Evolutionary conservation across 805 yeast genomes (phyloP), one percentile per base, ranked within the genome.

Genomic region (Tetrapisispora pingtungensis): DNA sequence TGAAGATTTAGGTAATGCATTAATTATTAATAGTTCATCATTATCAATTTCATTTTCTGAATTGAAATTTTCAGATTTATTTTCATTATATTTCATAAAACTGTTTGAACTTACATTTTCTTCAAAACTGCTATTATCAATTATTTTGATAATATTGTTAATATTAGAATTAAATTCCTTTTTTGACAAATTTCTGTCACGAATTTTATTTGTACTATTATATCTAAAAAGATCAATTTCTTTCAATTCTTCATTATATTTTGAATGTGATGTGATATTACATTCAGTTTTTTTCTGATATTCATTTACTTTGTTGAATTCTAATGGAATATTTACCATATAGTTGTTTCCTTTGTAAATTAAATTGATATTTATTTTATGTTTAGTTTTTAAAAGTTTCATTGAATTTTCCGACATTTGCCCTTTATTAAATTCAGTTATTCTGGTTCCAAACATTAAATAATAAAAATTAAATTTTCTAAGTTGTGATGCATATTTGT

Each of bases 391-490:
- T 18, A 37, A 17, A 4, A 37, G 33, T 19, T 37, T 37, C 13
- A 37, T 3, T 5, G 14, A 7, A 27, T 36, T 13, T 3, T 36
- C 15, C 4, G 32, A 8, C 15, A 26, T 3, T 6, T 7, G 3
- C 4, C 3, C 12, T 5, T 26, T 17, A 27, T 17, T 14, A 27
- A 28, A 27, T 10, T 17, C 7, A 5, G 26, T 8, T 3, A 6
- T 10, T 10, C 5, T 7, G 12, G 22, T 15, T 13, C n/a, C 26
- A 37, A 37, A 37, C 40, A 37, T 37, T 24, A 37, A 37, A 37
- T 37, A 27, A 37, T 37, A 37, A 37, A 37, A 37, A 13, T 26
- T 37, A 18, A 37, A 37, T 20, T 27, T 37, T 28, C 12, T 37
- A 10, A 37, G 27, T 37, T 27, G 32, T 4, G 27, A 5, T 27